Conservation (phyloP, 2,329 filamentous ascomycete species). For the Penicillium sclerotigenum region DNA sequence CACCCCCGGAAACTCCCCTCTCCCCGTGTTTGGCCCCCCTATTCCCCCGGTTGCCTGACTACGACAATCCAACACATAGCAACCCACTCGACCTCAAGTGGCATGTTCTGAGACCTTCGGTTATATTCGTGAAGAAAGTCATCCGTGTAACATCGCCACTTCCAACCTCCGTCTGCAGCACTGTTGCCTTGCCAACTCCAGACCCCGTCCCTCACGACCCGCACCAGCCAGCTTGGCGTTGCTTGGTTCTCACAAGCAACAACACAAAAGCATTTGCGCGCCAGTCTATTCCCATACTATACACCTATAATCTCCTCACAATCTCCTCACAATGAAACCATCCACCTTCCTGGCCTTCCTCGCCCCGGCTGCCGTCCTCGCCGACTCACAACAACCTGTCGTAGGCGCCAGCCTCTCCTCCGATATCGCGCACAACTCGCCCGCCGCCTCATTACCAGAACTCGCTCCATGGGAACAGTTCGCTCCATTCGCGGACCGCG, state of each 20-base stretch:
- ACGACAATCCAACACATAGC: not conserved
- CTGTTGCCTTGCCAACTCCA: slow-evolving; percentile 27
- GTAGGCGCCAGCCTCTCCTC: slow-evolving; percentile 7
- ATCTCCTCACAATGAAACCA: slow-evolving; percentile 17
- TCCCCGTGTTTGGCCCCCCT: slow-evolving; percentile 10
- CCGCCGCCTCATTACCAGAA: slow-evolving; percentile 23
- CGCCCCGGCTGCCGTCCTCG: slow-evolving; percentile 19
- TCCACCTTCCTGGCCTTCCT: slow-evolving; percentile 16
- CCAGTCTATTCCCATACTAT: not conserved
- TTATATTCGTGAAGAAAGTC: not conserved
- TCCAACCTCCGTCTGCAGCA: not conserved
- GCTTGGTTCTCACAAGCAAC: slow-evolving; percentile 19
- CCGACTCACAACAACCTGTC: slow-evolving; percentile 16
- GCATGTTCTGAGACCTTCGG: not conserved
- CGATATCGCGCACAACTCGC: slow-evolving; percentile 16
- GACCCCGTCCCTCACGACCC: slow-evolving; percentile 14
- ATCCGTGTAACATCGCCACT: not conserved
- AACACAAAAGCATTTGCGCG: slow-evolving; percentile 6
- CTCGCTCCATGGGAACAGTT: slow-evolving; percentile 4
- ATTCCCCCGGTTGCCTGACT: slow-evolving; percentile 6
- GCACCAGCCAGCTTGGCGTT: slow-evolving; percentile 26
- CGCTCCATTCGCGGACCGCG: not conserved
- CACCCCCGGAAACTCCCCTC: not conserved
- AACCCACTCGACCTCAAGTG: not conserved
- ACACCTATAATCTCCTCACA: not conserved